Conservation (phyloP, 2,329 filamentous ascomycete species). For the Aspergillus niger region DNA sequence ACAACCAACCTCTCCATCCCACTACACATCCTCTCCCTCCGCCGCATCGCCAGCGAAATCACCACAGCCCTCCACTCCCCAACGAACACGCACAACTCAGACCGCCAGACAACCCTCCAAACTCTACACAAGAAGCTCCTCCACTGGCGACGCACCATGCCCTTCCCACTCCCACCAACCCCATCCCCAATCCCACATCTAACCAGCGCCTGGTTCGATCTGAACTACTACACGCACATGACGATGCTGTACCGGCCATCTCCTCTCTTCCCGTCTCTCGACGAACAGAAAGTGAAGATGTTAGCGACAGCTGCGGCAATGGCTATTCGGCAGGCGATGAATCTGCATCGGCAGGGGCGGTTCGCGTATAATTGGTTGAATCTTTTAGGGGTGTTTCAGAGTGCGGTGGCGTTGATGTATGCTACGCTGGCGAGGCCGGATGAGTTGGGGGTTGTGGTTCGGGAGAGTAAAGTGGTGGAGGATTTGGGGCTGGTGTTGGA, state of each 20-base stretch:
- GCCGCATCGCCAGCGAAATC: slow-evolving; percentile 48
- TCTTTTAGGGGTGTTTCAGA: slow-evolving; percentile 46
- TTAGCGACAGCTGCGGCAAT: slow-evolving; percentile 46
- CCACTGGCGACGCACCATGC: slow-evolving; percentile 50
- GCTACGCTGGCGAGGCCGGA: slow-evolving; percentile 46
- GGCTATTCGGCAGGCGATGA: slow-evolving; percentile 47
- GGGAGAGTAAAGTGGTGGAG: slow-evolving; percentile 20
- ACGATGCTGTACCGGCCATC: slow-evolving; percentile 51
- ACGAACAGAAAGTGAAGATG: slow-evolving; percentile 38
- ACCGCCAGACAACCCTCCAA: slow-evolving; percentile 36
- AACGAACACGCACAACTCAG: slow-evolving; percentile 19
- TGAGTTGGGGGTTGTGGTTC: slow-evolving; percentile 16
- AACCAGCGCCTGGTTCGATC: slow-evolving; percentile 50
- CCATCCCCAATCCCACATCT: slow-evolving; percentile 47
- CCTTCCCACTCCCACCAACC: slow-evolving; percentile 46
- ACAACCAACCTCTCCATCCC: slow-evolving; percentile 45
- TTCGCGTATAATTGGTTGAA: slow-evolving; percentile 50
- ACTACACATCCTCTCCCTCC: slow-evolving; percentile 45
- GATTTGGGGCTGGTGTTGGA: slow-evolving; percentile 26
- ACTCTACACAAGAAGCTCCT: slow-evolving; percentile 46
- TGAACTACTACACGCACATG: slow-evolving; percentile 53
- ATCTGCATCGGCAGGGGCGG: slow-evolving; percentile 42
- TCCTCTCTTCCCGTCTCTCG: slow-evolving; percentile 44
- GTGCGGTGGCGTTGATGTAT: slow-evolving; percentile 48
- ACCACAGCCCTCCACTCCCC: slow-evolving; percentile 41